phyloP scores from a whole-genome alignment of 768 basidiomycete genomes.

The Chalciporus piperatus region DNA sequence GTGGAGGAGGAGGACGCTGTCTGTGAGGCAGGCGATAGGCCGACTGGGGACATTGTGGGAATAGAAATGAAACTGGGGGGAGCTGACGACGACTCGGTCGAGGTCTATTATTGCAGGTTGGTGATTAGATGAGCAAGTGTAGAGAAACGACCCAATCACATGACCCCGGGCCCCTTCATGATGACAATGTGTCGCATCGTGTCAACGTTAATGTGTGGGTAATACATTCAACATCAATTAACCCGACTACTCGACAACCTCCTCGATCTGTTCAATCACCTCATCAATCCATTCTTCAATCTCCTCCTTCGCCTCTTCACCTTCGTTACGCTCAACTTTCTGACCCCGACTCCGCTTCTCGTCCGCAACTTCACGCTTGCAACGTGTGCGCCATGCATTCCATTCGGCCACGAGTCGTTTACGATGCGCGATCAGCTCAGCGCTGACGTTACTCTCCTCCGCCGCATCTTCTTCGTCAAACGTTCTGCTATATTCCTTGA shows the following conservation, averaged over 20 bases:
- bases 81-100: neutral
- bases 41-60: constrained; percentile 26
- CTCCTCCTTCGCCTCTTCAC: constrained; percentile 73
- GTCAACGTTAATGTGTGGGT: no score
- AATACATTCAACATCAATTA: no score
- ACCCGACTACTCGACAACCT: constrained; percentile 48
- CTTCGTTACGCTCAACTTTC: constrained; percentile 32
- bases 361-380: constrained; percentile 63
- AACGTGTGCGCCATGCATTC: constrained; percentile 91
- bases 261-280: constrained; percentile 88
- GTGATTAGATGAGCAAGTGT: constrained; percentile 20
- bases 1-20: constrained; percentile 46
- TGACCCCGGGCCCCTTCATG: no score
- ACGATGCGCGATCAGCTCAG: constrained; percentile 86
- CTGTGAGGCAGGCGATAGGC: constrained; percentile 28
- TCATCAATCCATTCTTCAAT: constrained; percentile 95
- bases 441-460: constrained; percentile 91
- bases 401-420: constrained; percentile 96
- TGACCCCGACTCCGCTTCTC: constrained; percentile 43
- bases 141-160: neutral
- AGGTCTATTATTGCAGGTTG: no score
- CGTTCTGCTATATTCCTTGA: constrained; percentile 84
- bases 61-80: constrained; percentile 15
- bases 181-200: no score
- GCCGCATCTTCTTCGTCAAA: constrained; percentile 98